These are phyloP conservation scores for Cordia subcordata DNA, from an alignment of 257 asterid species.

Conservation along the genomic window DNA sequence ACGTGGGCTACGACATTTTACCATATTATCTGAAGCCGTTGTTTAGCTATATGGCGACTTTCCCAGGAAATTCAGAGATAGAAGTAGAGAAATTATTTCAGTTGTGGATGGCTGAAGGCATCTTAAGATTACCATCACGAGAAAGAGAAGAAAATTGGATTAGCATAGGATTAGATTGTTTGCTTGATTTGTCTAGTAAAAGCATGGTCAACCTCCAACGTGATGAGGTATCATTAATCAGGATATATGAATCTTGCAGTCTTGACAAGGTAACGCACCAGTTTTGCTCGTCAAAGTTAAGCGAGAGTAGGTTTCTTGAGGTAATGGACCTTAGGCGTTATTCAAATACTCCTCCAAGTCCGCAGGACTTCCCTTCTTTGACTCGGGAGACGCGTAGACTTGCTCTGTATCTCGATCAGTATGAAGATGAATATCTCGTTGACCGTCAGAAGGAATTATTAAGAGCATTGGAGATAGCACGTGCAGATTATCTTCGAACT, in stretches of 20 bases:
- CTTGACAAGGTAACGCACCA: neutral
- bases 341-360: neutral
- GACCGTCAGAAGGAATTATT: too few species aligned
- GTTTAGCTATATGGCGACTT: neutral
- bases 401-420: neutral
- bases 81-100: neutral
- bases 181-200: neutral
- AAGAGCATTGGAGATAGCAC: neutral
- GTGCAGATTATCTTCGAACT: neutral
- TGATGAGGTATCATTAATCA: neutral
- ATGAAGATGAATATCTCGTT: neutral
- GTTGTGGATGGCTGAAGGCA: slow-evolving; percentile 7
- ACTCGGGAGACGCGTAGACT: neutral
- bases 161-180: neutral
- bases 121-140: neutral
- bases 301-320: neutral
- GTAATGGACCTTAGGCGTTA: too few species aligned
- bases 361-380: neutral
- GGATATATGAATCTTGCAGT: neutral
- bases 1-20: neutral
- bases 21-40: neutral
- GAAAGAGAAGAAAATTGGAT: neutral
- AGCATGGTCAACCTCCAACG: slow-evolving; percentile 1
- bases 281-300: neutral
- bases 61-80: neutral